Evolutionary conservation across 805 yeast species (phyloP), one percentile per base, ranked within the genome.

Genomic region (Metschnikowia amazonensis): DNA sequence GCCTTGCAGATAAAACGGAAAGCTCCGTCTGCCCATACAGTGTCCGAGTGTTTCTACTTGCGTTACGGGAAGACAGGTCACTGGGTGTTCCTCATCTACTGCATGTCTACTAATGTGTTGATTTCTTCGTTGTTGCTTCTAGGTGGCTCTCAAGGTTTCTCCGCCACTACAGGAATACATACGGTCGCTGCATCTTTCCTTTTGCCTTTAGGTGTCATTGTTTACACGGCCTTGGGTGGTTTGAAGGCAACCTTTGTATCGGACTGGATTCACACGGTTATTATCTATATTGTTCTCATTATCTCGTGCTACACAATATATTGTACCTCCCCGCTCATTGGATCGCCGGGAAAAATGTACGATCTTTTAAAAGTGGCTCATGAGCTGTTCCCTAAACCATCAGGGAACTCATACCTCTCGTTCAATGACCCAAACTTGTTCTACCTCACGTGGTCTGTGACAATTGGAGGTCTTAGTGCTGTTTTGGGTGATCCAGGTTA

Each of bases 171-270:
- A 3, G 46, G 52, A n/a, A 44, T 48, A 23, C 43, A 46, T 38
- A 40, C 44, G 11, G 47, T 44, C 7, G 80, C 79, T 11, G 73
- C 76, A 2, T 64, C 69, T 33, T 66, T 74, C 50, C 55, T 76
- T 18, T 55, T 75, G 3, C 79, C 79, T 3, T 49, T 74, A 14
- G 90, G 90, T 58, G 89, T 85, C 37, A 75, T 84, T 43, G 63
- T 83, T 31, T 86, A 86, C 65, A 85, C 92, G 2, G 64, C 85
- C 43, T 81, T 84, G 57, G 95, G 95, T 54, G 95, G 95, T 55
- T 75, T 86, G 57, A 85, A 82, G 59, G 89, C 95, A 2, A 86
- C 94, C 2, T 85, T 86, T 63, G 62, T 86, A 47, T 84, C 94
- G 1, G 95, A 86, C 62, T 86, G 82, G 60, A 72, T 78, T 45